These are phyloP conservation scores for Alternaria ethzedia DNA, from an alignment of 2,329 filamentous ascomycete species.

Conservation along the genomic window DNA sequence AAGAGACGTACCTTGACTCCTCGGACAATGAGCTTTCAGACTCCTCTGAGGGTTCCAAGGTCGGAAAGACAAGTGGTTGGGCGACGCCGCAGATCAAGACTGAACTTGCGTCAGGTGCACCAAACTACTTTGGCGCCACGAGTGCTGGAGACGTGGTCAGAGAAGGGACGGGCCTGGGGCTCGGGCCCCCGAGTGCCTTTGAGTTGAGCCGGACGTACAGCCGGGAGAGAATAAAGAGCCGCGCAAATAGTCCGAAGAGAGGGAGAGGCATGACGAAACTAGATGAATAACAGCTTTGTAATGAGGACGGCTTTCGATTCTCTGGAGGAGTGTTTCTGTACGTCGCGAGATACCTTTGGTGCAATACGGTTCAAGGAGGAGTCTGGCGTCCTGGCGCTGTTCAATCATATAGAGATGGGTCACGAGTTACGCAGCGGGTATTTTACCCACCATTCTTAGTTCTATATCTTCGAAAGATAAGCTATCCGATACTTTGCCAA, in stretches of 20 bases:
- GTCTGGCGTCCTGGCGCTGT: background rate
- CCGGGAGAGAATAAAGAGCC: conserved; percentile 72
- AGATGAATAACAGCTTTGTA: conserved; percentile 21
- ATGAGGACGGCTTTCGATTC: background rate
- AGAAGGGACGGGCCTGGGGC: conserved; percentile 43
- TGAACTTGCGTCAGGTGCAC: conserved; percentile 15
- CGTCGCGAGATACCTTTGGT: background rate
- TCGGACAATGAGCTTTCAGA: conserved; percentile 68
- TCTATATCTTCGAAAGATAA: background rate
- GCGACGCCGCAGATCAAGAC: conserved; percentile 68
- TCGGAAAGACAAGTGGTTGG: conserved; percentile 69
- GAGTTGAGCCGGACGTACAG: conserved; percentile 83
- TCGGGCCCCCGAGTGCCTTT: conserved; percentile 34
- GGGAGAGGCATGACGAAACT: conserved; percentile 23
- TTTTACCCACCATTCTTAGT: background rate
- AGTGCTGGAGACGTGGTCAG: conserved; percentile 26
- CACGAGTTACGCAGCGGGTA: background rate
- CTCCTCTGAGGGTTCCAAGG: conserved; percentile 62
- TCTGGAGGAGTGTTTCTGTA: background rate
- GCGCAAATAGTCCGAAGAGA: conserved; percentile 57
- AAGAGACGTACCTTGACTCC: conserved; percentile 54
- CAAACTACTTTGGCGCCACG: conserved; percentile 28
- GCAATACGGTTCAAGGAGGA: background rate
- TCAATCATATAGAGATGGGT: background rate
- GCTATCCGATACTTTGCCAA: background rate